These are phyloP conservation scores for Huntiella savannae DNA, from an alignment of 2,329 filamentous ascomycete genomes.

Conservation along the genomic window DNA sequence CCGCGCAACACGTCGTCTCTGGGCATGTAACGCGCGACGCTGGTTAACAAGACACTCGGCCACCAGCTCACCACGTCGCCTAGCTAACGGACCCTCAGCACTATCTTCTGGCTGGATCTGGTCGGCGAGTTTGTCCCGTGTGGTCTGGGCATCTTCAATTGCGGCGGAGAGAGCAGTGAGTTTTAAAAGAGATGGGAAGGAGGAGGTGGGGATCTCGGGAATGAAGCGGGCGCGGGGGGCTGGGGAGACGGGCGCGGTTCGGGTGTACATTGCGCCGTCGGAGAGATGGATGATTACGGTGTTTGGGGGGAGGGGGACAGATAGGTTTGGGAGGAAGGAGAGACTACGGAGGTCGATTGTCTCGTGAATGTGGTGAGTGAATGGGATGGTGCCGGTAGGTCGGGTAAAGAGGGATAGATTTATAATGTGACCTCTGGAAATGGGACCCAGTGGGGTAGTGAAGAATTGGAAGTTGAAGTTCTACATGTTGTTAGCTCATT, in stretches of 20 bases:
- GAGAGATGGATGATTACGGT: slow-evolving; percentile 69
- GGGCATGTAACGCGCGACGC: slow-evolving; percentile 42
- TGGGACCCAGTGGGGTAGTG: slow-evolving; percentile 41
- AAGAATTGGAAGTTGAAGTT: slow-evolving; percentile 85
- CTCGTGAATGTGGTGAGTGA: slow-evolving; percentile 50
- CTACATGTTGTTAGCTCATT: slow-evolving; percentile 17
- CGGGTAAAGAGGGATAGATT: slow-evolving; percentile 58
- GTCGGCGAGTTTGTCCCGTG: slow-evolving; percentile 51
- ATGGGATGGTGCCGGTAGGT: slow-evolving; percentile 30
- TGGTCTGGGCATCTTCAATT: slow-evolving; percentile 72
- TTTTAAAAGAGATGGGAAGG: slow-evolving; percentile 75
- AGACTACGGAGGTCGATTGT: slow-evolving; percentile 50
- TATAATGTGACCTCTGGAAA: slow-evolving; percentile 47
- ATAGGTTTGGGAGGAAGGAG: slow-evolving; percentile 59
- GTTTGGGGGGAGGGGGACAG: slow-evolving; percentile 56
- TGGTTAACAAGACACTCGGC: slow-evolving; percentile 41
- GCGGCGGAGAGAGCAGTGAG: slow-evolving; percentile 77
- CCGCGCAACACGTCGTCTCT: slow-evolving; percentile 34
- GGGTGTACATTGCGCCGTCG: slow-evolving; percentile 66
- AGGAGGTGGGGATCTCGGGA: slow-evolving; percentile 42
- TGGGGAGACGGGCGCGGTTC: slow-evolving; percentile 23
- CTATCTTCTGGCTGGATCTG: slow-evolving; percentile 42
- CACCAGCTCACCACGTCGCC: slow-evolving; percentile 29
- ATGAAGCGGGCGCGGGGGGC: slow-evolving; percentile 30
- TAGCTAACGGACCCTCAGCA: slow-evolving; percentile 21